phyloP scores from a whole-genome alignment of 306 rosid species.

The Benincasa hispida region DNA sequence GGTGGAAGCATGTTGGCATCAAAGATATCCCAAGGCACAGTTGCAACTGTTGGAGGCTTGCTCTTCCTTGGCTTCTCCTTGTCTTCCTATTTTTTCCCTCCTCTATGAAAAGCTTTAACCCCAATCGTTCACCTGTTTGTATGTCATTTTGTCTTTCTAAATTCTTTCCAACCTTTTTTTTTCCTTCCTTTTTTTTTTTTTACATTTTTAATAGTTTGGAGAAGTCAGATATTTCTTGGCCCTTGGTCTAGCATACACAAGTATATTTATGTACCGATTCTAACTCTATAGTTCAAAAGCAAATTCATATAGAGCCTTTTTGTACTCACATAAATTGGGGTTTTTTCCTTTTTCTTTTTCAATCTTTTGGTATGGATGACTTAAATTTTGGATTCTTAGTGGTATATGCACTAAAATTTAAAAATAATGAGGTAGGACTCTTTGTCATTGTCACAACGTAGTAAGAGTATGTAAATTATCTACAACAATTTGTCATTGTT shows the following conservation, averaged over 20 bases:
- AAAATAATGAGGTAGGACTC: no score
- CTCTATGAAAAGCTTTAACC: slow-evolving; percentile 27
- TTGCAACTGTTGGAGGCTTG: slow-evolving; percentile 90
- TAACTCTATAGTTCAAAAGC: not conserved
- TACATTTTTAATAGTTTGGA: not conserved
- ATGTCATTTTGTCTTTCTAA: not conserved
- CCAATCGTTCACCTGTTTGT: not conserved
- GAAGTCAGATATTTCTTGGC: not conserved
- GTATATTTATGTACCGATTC: not conserved
- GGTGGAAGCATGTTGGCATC: slow-evolving; percentile 99
- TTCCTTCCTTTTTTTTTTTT: not conserved
- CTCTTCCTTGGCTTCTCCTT: slow-evolving; percentile 91
- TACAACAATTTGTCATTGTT: no score
- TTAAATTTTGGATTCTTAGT: no score
- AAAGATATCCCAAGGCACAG: slow-evolving; percentile 89
- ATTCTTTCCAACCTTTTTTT: not conserved
- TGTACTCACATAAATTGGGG: not conserved
- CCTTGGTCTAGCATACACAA: not conserved
- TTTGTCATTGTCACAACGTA: no score
- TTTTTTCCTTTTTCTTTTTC: no score
- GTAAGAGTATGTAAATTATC: no score
- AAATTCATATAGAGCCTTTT: not conserved
- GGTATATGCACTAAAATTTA: no score
- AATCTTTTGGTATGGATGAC: no score
- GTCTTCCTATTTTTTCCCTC: slow-evolving; percentile 92